Evolutionary conservation across 176 grass and related monocot species (phyloP), one percentile per base, ranked within the genome.

Genomic region (Paspalum vaginatum): DNA sequence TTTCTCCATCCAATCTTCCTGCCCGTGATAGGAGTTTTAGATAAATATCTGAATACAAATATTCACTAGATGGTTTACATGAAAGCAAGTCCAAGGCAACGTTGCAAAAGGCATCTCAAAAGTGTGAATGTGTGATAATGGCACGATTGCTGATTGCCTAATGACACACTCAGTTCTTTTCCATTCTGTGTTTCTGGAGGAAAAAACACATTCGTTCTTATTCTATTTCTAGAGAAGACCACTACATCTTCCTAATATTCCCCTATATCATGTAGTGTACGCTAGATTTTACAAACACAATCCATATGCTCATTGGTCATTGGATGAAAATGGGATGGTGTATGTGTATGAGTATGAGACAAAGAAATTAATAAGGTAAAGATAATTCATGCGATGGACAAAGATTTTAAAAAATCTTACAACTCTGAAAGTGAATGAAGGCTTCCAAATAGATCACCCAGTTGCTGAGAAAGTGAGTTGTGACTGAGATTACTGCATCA

Each of bases 401-500:
- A 72, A 68, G 63, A 74, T 71, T 74, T 38, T 54, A 26, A 62
- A 79, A 75, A 59, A 70, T 51, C 97, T 99, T 89, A 99, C 97
- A 96, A 57, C 51, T 93, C 87, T 67, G 91, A 93, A 49, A 99
- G 88, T 79, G 77, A 78, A 72, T 67, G 88, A 59, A 96, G 88
- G 73, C 75, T 91, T 86, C 60, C 43, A 86, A 99, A 99, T 15
- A 96, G 16, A 59, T 96, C 91, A 58, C 91, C 90, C 13, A 93
- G 85, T 82, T 88, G 64, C 60, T 95, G 79, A 38, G 88, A 84
- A 70, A 99, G 41, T 67, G 68, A 78, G 76, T 93, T 99, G 70
- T 90, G 97, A 67, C 97, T 96, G 70, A 99, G 52, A 91, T 99
- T 99, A 27, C 97, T 99, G 53, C 83, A 88, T 65, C 18, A 12